A percentile compares a stretch with the other conserved stretches of the same genome.
Conservation (phyloP, 2,329 filamentous ascomycete species). For the Claviceps quebecensis region DNA sequence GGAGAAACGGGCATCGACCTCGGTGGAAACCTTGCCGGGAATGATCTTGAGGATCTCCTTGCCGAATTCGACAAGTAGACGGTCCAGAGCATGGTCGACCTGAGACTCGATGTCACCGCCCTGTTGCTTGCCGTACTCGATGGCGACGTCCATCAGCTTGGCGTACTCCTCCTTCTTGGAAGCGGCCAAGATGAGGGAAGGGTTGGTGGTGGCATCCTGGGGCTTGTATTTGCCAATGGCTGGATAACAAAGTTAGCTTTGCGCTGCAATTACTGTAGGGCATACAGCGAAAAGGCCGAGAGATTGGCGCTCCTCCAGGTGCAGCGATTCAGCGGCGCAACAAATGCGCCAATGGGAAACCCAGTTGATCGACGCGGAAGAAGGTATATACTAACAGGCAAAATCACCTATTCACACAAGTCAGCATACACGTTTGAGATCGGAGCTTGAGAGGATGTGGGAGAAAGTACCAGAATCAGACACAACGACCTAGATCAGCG, state of each 20-base stretch:
- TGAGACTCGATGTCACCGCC: slow-evolving; percentile 59
- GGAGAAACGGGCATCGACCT: slow-evolving; percentile 91
- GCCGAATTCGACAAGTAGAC: slow-evolving; percentile 93
- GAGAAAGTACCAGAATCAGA: slow-evolving; percentile 75
- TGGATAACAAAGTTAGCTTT: slow-evolving; percentile 27
- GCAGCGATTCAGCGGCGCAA: background rate
- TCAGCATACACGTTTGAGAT: slow-evolving; percentile 13
- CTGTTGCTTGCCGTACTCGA: slow-evolving; percentile 72
- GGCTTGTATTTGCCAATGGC: slow-evolving; percentile 99
- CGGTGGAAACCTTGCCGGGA: slow-evolving; percentile 95
- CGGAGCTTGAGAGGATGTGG: slow-evolving; percentile 12
- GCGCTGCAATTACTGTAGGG: background rate
- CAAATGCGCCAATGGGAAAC: background rate
- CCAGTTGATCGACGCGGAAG: background rate
- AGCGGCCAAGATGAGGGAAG: slow-evolving; percentile 92
- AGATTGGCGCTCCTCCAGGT: background rate
- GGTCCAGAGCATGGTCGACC: slow-evolving; percentile 82
- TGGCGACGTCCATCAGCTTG: slow-evolving; percentile 73
- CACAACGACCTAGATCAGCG: slow-evolving; percentile 60
- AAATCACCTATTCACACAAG: slow-evolving; percentile 49
- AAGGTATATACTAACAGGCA: slow-evolving; percentile 44
- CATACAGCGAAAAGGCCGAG: too few relatives aligned
- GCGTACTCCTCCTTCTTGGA: slow-evolving; percentile 97
- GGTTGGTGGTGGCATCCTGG: slow-evolving; percentile 99
- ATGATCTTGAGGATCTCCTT: slow-evolving; percentile 95